Evolutionary conservation across 140 eudicot species (phyloP).

Genomic region (Cichorium intybus): DNA sequence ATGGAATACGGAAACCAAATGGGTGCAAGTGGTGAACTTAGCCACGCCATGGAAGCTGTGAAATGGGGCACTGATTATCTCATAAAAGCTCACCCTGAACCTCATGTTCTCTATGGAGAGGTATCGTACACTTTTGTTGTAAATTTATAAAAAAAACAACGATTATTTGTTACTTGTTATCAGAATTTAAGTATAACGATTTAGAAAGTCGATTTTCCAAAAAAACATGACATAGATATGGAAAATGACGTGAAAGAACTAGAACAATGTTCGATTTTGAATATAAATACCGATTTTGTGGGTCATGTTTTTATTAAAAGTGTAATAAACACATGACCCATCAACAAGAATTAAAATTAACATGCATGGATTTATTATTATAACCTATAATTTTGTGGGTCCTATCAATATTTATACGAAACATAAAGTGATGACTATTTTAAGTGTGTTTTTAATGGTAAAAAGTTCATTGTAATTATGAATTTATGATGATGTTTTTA

Average conservation of each 20-base stretch:
- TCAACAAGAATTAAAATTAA: not conserved
- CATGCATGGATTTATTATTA: not conserved
- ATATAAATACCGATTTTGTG: not conserved
- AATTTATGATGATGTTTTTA: slow-evolving; percentile 6
- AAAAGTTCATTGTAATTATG: too few species aligned
- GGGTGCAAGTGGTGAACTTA: slow-evolving; percentile 76
- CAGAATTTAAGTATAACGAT: not conserved
- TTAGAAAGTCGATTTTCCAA: not conserved
- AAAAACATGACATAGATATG: not conserved
- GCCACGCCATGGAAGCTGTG: slow-evolving; percentile 79
- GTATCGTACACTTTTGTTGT: slow-evolving; percentile 37
- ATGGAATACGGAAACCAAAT: slow-evolving; percentile 86
- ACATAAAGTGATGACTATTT: not conserved
- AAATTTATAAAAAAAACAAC: not conserved
- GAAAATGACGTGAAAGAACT: not conserved
- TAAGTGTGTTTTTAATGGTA: too few species aligned
- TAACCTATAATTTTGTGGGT: not conserved
- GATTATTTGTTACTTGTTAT: not conserved
- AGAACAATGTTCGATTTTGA: not conserved
- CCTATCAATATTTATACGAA: not conserved
- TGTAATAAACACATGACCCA: not conserved
- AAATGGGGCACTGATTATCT: slow-evolving; percentile 99
- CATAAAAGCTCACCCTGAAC: slow-evolving; percentile 94
- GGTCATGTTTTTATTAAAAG: not conserved
- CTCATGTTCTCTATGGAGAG: slow-evolving; percentile 95